These are phyloP conservation scores for Tremella mesenterica DNA, from an alignment of 768 basidiomycete species.

Conservation along the genomic window DNA sequence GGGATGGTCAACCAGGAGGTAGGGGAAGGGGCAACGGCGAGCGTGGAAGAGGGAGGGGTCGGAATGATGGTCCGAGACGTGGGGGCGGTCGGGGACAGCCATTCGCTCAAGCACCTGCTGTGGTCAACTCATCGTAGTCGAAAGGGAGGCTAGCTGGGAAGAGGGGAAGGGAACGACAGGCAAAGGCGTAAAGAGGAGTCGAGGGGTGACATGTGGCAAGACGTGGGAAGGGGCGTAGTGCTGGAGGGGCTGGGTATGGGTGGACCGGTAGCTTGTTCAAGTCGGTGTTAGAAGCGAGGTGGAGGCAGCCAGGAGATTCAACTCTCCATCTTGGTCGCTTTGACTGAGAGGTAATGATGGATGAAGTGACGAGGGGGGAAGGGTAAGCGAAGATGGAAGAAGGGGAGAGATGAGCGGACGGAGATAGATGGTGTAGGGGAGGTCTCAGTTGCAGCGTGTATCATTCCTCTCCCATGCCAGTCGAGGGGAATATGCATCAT, in stretches of 20 bases:
- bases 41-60: slow-evolving; percentile 6
- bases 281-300: too few species aligned
- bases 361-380: not conserved
- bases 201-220: not conserved
- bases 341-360: not conserved
- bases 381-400: not conserved
- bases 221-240: too few species aligned
- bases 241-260: too few species aligned
- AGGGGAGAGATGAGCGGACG: not conserved
- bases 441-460: not conserved
- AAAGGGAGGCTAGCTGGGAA: not conserved
- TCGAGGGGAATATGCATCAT: not conserved
- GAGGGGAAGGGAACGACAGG: slow-evolving; percentile 12
- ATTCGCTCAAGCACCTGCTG: not conserved
- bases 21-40: slow-evolving; percentile 4
- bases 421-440: slow-evolving; percentile 5
- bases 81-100: slow-evolving; percentile 5
- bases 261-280: too few species aligned
- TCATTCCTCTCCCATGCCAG: not conserved
- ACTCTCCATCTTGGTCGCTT: slow-evolving; percentile 8
- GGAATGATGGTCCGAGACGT: not conserved
- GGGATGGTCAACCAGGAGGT: not conserved
- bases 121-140: not conserved
- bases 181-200: slow-evolving; percentile 2
- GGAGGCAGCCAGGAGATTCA: slow-evolving; percentile 16